Evolutionary conservation across 2,329 filamentous ascomycete genomes (phyloP).

Genomic region (Didymella pinodella): DNA sequence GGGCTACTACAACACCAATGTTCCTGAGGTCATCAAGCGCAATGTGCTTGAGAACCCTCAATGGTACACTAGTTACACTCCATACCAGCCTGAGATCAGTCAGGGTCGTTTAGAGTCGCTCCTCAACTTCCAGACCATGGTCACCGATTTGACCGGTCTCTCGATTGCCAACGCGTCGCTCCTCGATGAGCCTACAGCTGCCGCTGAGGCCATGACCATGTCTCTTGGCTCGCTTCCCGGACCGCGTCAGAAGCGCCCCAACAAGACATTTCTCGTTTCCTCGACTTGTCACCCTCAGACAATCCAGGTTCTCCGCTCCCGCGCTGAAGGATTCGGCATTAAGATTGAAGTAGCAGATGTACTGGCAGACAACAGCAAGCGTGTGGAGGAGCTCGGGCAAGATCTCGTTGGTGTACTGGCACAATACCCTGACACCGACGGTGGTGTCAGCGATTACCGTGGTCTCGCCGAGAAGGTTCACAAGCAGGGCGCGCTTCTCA

Average conservation of each 20-base stretch:
- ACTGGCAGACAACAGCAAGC: conserved; percentile 67
- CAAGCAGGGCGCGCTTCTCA: conserved; percentile 78
- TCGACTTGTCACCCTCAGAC: conserved; percentile 85
- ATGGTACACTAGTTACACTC: conserved; percentile 98
- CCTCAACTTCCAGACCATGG: conserved; percentile 94
- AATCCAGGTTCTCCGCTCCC: conserved; percentile 80
- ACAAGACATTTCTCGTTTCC: conserved; percentile 86
- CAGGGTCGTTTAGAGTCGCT: conserved; percentile 92
- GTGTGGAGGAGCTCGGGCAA: conserved; percentile 77
- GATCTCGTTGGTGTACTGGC: conserved; percentile 88
- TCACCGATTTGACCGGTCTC: conserved; percentile 85
- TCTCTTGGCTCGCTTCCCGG: conserved; percentile 78
- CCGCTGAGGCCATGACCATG: conserved; percentile 94
- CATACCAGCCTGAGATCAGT: conserved; percentile 96
- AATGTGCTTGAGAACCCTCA: conserved; percentile 92
- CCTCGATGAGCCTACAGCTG: conserved; percentile 89
- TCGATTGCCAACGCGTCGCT: conserved; percentile 90
- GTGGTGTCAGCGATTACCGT: conserved; percentile 78
- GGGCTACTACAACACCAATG: conserved; percentile 87
- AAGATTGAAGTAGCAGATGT: conserved; percentile 77
- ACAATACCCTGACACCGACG: conserved; percentile 93
- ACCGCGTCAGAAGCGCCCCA: conserved; percentile 74
- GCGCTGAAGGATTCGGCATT: conserved; percentile 91
- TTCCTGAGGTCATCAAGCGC: conserved; percentile 88
- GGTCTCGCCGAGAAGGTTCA: conserved; percentile 79